These are phyloP conservation scores for Schizophyllum commune DNA, from an alignment of 1,284 basidiomycete species.

Conservation along the genomic window DNA sequence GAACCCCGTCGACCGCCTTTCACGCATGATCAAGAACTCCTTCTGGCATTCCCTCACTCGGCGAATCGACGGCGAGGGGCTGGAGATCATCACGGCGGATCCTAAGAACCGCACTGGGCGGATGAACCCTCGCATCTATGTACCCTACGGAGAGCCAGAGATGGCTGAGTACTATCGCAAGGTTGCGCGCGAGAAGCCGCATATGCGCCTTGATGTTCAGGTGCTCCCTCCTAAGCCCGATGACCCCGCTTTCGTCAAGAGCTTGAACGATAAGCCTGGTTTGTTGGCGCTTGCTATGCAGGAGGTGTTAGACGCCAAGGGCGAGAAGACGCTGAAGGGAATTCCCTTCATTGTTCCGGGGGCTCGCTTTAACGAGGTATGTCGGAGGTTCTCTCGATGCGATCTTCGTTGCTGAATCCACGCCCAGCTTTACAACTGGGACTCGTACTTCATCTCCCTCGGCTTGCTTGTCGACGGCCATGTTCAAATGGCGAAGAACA, in stretches of 20 bases:
- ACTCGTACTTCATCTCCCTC: slow-evolving; percentile 91
- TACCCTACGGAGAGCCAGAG: slow-evolving; percentile 85
- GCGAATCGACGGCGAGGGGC: slow-evolving; percentile 92
- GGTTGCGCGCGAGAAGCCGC: slow-evolving; percentile 77
- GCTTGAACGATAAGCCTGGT: slow-evolving; percentile 89
- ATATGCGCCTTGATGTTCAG: slow-evolving; percentile 88
- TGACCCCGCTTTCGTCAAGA: slow-evolving; percentile 86
- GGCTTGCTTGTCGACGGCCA: slow-evolving; percentile 94
- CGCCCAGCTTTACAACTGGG: slow-evolving; percentile 79
- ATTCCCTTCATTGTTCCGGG: slow-evolving; percentile 97
- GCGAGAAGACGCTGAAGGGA: slow-evolving; percentile 79
- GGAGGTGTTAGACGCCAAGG: slow-evolving; percentile 74
- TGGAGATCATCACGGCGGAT: slow-evolving; percentile 94
- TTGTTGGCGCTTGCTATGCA: slow-evolving; percentile 95
- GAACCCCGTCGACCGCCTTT: slow-evolving; percentile 94
- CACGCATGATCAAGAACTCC: slow-evolving; percentile 96
- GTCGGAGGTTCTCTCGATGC: slow-evolving; percentile 19
- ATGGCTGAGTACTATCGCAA: slow-evolving; percentile 92
- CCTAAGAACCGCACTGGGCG: slow-evolving; percentile 91
- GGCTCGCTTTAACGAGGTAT: slow-evolving; percentile 94
- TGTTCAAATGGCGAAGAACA: slow-evolving; percentile 89
- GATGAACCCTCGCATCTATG: slow-evolving; percentile 87
- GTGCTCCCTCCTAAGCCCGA: slow-evolving; percentile 82
- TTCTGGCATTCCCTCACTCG: slow-evolving; percentile 98
- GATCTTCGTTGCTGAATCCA: slow-evolving; percentile 5